phyloP scores from a whole-genome alignment of 495 filamentous ascomycete species.

The Pseudoneurospora amorphoporcata region DNA sequence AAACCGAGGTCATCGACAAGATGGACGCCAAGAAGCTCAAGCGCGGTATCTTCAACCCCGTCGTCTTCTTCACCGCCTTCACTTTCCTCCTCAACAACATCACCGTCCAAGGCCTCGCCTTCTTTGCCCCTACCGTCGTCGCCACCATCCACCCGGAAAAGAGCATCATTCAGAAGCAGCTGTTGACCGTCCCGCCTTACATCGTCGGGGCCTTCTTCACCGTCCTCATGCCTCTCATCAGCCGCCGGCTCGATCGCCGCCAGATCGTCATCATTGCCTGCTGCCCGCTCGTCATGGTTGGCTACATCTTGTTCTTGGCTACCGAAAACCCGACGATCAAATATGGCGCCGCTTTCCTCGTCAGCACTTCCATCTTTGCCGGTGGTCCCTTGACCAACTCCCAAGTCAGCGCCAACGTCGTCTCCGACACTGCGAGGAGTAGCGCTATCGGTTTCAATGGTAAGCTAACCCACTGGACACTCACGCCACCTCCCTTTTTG shows the following conservation, averaged over 20 bases:
- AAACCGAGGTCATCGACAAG: slow-evolving; percentile 54
- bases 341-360: slow-evolving; percentile 65
- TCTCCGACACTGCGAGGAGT: slow-evolving; percentile 57
- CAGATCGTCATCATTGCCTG: slow-evolving; percentile 55
- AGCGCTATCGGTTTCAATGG: slow-evolving; percentile 50
- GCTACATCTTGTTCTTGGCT: slow-evolving; percentile 65
- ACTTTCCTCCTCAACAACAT: slow-evolving; percentile 64
- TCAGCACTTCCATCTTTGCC: slow-evolving; percentile 58
- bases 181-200: slow-evolving; percentile 64
- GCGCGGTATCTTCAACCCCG: slow-evolving; percentile 18
- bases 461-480: not conserved
- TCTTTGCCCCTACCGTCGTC: slow-evolving; percentile 66
- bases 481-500: not conserved
- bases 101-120: slow-evolving; percentile 65
- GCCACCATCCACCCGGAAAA: slow-evolving; percentile 52
- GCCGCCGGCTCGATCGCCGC: slow-evolving; percentile 45
- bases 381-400: slow-evolving; percentile 56
- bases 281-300: slow-evolving; percentile 49
- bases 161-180: slow-evolving; percentile 38
- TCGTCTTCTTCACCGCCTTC: slow-evolving; percentile 43
- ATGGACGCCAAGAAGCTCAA: slow-evolving; percentile 51
- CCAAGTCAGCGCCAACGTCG: slow-evolving; percentile 57
- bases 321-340: slow-evolving; percentile 39
- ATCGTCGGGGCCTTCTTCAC: slow-evolving; percentile 59
- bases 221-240: slow-evolving; percentile 48